Evolutionary conservation across 1,284 basidiomycete genomes (phyloP), one percentile per base, ranked within the genome.

Genomic region (Bjerkandera adusta): DNA sequence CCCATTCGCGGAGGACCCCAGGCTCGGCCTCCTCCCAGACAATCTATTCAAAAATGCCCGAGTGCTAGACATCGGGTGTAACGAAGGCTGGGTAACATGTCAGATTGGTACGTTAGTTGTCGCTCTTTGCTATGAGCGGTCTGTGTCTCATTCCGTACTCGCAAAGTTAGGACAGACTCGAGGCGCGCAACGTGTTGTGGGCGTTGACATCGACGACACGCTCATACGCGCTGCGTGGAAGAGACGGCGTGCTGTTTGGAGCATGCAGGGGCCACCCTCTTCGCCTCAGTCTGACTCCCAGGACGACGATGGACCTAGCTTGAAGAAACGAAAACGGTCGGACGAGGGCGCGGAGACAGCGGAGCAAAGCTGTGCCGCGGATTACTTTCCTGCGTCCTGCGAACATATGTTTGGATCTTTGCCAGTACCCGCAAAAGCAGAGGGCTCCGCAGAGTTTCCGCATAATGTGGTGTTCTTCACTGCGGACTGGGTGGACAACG

Each of bases 51-150:
- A 49, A 2, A 72, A 65, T 18, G 77, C 76, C 45, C 68, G 71
- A 37, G 83, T 92, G 1, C 72, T 92, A 8, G 91, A 93, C 60
- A 65, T 92, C 0, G 90, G 91, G 2, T 90, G 87, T 59, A 93
- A 92, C 61, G 84, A 89, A 59, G 90, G 90, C 1, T 80, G 76
- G 72, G 80, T 92, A 18, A 85, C 87, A 0, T 86, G 85, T 56
- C 86, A 92, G 62, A 81, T 92, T 30, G 90, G 89, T 85, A 50
- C 37, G 69, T 55, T 5, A n/a, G n/a, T 6, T 27, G 35, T 10
- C 16, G 3, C 25, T 29, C 11, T 24, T 15, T 20, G 3, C 12
- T 35, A 26, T 18, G 20, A 10, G 5, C 22, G 36, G 3, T 5
- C 4, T 25, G 22, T n/a, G n/a, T n/a, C 34, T 22, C 27, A 18